Conservation (phyloP, 2,329 filamentous ascomycete species). For the Stagonosporopsis tanaceti region DNA sequence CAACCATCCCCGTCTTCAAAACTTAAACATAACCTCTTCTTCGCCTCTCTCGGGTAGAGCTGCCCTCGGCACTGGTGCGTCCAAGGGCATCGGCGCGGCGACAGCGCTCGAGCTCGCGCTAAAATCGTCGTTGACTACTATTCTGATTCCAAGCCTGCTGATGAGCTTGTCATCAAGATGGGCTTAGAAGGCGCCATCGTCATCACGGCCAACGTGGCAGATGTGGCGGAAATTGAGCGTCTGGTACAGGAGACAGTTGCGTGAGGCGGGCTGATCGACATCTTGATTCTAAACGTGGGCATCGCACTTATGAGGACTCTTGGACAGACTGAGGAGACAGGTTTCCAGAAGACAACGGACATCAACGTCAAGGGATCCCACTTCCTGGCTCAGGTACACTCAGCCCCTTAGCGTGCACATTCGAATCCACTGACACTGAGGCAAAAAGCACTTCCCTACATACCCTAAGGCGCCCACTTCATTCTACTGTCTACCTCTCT, state of each 20-base stretch:
- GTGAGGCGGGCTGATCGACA: slow-evolving; percentile 61
- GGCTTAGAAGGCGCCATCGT: slow-evolving; percentile 58
- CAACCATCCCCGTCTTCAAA: neutral
- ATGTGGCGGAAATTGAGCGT: slow-evolving; percentile 58
- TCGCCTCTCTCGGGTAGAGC: slow-evolving; percentile 36
- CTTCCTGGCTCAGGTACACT: slow-evolving; percentile 33
- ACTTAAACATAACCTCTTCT: neutral
- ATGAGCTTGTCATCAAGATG: slow-evolving; percentile 60
- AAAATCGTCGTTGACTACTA: slow-evolving; percentile 64
- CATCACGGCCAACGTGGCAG: slow-evolving; percentile 64
- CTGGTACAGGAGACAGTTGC: slow-evolving; percentile 40
- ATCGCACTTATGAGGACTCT: slow-evolving; percentile 57
- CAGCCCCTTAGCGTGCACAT: too few relatives aligned
- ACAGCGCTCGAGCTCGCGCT: slow-evolving; percentile 53
- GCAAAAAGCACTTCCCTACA: slow-evolving; percentile 37
- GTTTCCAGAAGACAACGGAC: slow-evolving; percentile 69
- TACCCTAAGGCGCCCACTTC: slow-evolving; percentile 23
- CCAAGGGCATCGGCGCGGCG: slow-evolving; percentile 42
- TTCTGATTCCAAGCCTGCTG: slow-evolving; percentile 63
- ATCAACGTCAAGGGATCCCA: slow-evolving; percentile 59
- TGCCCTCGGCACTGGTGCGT: slow-evolving; percentile 42
- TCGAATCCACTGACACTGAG: neutral
- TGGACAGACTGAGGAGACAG: slow-evolving; percentile 67
- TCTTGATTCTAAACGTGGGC: slow-evolving; percentile 66
- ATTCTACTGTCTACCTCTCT: slow-evolving; percentile 34